phyloP scores from a whole-genome alignment of 2,329 filamentous ascomycete species.

The Monilinia aucupariae region DNA sequence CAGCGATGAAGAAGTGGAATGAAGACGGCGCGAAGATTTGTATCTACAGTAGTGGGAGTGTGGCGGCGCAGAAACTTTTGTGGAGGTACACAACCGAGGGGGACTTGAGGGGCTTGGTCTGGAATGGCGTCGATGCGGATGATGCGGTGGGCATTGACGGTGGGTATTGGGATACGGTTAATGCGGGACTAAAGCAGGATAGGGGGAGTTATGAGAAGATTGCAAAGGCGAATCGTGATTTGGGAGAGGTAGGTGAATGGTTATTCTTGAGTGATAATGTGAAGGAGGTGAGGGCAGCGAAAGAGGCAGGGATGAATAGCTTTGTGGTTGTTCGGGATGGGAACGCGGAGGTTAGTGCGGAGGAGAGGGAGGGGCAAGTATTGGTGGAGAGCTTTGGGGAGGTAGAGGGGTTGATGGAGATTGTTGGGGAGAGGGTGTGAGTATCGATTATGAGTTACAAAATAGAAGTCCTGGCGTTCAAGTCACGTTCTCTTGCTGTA shows the following conservation, averaged over 20 bases:
- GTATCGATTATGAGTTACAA: neutral
- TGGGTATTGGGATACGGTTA: constrained; percentile 72
- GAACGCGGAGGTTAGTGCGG: constrained; percentile 56
- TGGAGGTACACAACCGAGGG: constrained; percentile 58
- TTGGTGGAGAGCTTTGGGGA: constrained; percentile 31
- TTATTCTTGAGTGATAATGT: constrained; percentile 81
- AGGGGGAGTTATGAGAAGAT: constrained; percentile 54
- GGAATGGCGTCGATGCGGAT: constrained; percentile 71
- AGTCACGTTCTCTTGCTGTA: neutral
- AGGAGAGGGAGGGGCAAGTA: constrained; percentile 37
- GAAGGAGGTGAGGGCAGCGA: constrained; percentile 60
- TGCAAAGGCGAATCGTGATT: constrained; percentile 32
- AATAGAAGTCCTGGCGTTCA: neutral
- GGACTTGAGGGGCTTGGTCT: constrained; percentile 56
- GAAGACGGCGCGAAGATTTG: constrained; percentile 44
- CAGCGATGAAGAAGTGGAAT: constrained; percentile 55
- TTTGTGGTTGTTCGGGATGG: constrained; percentile 61
- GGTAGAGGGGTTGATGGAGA: constrained; percentile 12
- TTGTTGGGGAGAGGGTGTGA: neutral
- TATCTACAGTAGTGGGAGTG: constrained; percentile 79
- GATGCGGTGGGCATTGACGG: constrained; percentile 73
- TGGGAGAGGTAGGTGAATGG: constrained; percentile 48
- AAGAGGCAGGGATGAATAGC: constrained; percentile 57
- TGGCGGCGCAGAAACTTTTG: constrained; percentile 73
- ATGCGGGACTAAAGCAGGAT: constrained; percentile 70